Evolutionary conservation across 805 yeast genomes (phyloP).

Genomic region (Metschnikowia koreensis): DNA sequence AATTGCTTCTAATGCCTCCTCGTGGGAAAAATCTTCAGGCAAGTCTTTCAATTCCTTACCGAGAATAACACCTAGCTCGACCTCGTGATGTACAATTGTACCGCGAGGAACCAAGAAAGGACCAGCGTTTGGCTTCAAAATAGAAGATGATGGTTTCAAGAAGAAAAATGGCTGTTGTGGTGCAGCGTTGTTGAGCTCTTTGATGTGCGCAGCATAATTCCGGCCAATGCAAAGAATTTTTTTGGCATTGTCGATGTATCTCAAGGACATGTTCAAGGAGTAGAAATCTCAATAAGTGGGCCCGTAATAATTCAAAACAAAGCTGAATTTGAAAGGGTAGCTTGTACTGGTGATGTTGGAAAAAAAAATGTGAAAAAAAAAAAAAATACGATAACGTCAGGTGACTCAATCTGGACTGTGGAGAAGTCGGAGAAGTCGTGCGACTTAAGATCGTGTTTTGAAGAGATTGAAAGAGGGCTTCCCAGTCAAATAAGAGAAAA

Average conservation of each 20-base stretch:
- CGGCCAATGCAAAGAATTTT: slow-evolving; percentile 95
- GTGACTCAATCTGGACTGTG: slow-evolving; percentile 2
- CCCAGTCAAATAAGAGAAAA: neutral
- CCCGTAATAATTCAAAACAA: neutral
- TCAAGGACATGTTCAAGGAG: slow-evolving; percentile 21
- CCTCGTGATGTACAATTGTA: slow-evolving; percentile 82
- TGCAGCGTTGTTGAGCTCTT: slow-evolving; percentile 76
- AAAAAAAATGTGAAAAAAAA: neutral
- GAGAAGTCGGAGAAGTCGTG: slow-evolving; percentile 9
- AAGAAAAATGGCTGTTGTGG: slow-evolving; percentile 92
- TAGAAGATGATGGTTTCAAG: slow-evolving; percentile 81
- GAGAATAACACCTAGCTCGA: slow-evolving; percentile 81
- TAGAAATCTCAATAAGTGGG: too few species aligned
- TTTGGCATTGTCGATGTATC: slow-evolving; percentile 59
- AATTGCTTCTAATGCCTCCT: slow-evolving; percentile 74
- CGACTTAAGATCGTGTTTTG: neutral
- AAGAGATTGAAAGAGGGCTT: neutral
- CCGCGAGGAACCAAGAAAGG: slow-evolving; percentile 84
- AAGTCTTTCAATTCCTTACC: slow-evolving; percentile 62
- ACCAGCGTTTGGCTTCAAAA: slow-evolving; percentile 59
- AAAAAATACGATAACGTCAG: neutral
- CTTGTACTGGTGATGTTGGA: neutral
- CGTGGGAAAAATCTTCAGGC: slow-evolving; percentile 53
- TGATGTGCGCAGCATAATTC: slow-evolving; percentile 94
- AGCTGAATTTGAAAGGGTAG: neutral